Evolutionary conservation across 768 basidiomycete genomes (phyloP).

Genomic region (Lanmaoa pseudosensibilis): DNA sequence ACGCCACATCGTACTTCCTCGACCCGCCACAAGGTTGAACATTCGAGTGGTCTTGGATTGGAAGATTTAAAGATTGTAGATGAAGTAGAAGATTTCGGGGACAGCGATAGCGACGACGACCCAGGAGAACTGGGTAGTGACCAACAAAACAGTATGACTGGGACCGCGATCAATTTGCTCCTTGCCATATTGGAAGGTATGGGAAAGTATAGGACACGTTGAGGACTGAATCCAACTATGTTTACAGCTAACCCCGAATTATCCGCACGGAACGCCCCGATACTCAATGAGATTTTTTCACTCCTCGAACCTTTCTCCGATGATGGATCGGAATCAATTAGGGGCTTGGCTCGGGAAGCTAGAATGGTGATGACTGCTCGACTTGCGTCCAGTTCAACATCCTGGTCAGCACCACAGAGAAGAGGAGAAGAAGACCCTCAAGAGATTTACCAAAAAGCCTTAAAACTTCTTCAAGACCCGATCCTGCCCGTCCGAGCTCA

Average conservation of each 20-base stretch:
- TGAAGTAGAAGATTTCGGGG: constrained; percentile 40
- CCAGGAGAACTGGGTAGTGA: constrained; percentile 39
- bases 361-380: constrained; percentile 83
- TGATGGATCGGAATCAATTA: constrained; percentile 47
- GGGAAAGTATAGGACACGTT: background rate
- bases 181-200: constrained; percentile 86
- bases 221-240: background rate
- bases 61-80: constrained; percentile 41
- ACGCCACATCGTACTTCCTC: background rate
- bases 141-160: constrained; percentile 61
- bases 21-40: constrained; percentile 3
- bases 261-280: constrained; percentile 57
- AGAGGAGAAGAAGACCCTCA: constrained; percentile 40
- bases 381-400: constrained; percentile 56
- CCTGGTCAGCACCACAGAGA: constrained; percentile 19
- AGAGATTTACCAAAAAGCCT: constrained; percentile 80
- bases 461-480: constrained; percentile 87
- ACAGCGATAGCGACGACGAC: constrained; percentile 59
- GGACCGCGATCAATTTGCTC: constrained; percentile 77
- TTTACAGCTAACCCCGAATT: constrained; percentile 52
- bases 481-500: constrained; percentile 93
- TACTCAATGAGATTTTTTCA: constrained; percentile 69
- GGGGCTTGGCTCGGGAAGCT: constrained; percentile 72
- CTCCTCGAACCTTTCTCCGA: constrained; percentile 59
- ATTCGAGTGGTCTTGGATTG: constrained; percentile 27